Base-by-base conservation (phyloP, 2,329 filamentous ascomycete species). In the Myotisia sp. region DNA sequence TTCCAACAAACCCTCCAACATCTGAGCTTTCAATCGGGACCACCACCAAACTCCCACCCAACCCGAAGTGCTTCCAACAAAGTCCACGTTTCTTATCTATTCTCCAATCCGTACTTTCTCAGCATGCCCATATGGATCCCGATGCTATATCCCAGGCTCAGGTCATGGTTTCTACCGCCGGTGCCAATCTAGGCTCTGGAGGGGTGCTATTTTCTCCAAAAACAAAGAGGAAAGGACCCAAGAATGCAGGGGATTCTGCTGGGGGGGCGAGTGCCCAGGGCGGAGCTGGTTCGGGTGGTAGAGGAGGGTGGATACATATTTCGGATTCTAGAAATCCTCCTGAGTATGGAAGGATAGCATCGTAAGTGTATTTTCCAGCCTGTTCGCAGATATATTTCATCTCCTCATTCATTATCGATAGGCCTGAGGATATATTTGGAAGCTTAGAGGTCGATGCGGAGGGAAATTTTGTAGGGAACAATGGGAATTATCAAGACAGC, bases 381-480 rank as follows among this genome's bases (percentile, higher is more conserved):
- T 14, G 14, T 18, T 23, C 5, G 10, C 6, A 5, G 12, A 23
- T 18, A n/a, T 3, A 26, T 28, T n/a, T n/a, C n/a, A n/a, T n/a
- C n/a, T n/a, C n/a, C n/a, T n/a, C n/a, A n/a, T n/a, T n/a, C n/a
- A n/a, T n/a, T n/a, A n/a, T n/a, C n/a, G 9, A 8, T 18, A 63
- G 62, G 50, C 72, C 73, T 0, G 73, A 77, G 48, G 73, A 77
- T 53, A 77, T 77, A 32, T 71, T 77, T 47, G 73, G 73, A 9
- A 76, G 71, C 44, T 48, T 77, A 16, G 72, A 77, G 51, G 67
- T 77, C 3, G 71, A 76, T 52, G 62, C 60, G 0, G 42, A 62
- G 12, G 73, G 73, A 2, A 53, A 59, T n/a, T 74, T 76, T 50
- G 68, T 65, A 28, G 63, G 58, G 0, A 24, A 24, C 8, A 57